Base-by-base conservation (phyloP, 768 basidiomycete genomes). In the Mycena rebaudengoi region DNA sequence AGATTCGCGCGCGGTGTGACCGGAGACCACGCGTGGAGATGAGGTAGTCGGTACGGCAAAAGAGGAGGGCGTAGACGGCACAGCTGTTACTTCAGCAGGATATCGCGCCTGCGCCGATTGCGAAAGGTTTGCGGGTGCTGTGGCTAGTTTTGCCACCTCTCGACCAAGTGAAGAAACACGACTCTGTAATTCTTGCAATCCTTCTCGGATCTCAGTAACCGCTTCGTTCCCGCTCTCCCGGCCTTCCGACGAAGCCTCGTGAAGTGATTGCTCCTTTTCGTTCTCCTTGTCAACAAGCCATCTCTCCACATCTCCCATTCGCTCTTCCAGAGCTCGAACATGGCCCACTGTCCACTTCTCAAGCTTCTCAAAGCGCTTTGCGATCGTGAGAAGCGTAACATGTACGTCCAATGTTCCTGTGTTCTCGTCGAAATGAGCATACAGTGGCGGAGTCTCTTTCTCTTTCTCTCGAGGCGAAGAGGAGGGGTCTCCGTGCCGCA, bases 271-370 rank as follows among this genome's bases (percentile, higher is more conserved):
- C n/a, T 85, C 86, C 62, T 85, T 88, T 69, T 89, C 88, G 61
- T 82, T 88, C 77, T 95, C 92, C 72, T 91, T 93, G 64, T 94
- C 92, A 6, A 95, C 93, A 10, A 95, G 80, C 91, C 92, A 95
- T 44, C 88, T 83, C 72, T 95, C 94, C n/a, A 95, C 94, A 59
- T 95, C 94, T 63, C 89, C 88, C 93, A 95, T 95, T 30, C 94
- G 86, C 20, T 95, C 94, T 68, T 95, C 94, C n/a, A 95, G 78
- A 2, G 94, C 94, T 55, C 94, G 88, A 3, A 94, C 92, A 68
- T 95, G 94, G 7, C 91, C 88, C 3, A 95, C 92, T 0, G 93
- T 91, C 94, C 94, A 95, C 65, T 91, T 91, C 72, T 95, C 94
- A 13, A 95, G 83, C 73, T 95, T 95, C 75, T 95, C 94, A 61